These are phyloP conservation scores for Rhodotorula diobovata DNA, from an alignment of 768 basidiomycete species.

Conservation along the genomic window DNA sequence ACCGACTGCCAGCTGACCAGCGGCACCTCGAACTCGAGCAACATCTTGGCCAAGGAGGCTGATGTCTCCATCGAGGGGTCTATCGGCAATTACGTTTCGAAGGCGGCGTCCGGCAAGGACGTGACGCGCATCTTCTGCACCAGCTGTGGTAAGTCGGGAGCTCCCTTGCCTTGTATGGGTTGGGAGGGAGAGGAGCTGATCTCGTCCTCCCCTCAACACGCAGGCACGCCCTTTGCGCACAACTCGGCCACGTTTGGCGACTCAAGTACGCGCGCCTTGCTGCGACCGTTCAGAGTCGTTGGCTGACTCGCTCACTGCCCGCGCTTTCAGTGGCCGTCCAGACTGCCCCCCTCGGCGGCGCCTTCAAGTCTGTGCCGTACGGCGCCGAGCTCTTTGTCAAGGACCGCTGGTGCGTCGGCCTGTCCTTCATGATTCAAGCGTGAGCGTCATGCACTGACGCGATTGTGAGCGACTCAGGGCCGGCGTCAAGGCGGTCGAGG, in stretches of 20 bases:
- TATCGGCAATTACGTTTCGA: constrained; percentile 10
- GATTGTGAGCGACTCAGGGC: neutral
- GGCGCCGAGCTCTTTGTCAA: constrained; percentile 21
- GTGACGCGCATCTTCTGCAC: constrained; percentile 8
- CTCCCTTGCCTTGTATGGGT: too few species aligned
- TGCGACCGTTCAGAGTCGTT: neutral
- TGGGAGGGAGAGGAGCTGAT: too few species aligned
- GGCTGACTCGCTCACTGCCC: too few species aligned
- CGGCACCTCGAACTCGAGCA: constrained; percentile 10
- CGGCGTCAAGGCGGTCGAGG: constrained; percentile 11
- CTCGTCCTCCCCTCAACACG: too few species aligned
- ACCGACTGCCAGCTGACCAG: constrained; percentile 21
- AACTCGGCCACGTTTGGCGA: neutral
- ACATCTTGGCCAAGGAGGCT: constrained; percentile 17
- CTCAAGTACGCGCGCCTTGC: neutral
- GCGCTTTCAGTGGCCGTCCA: neutral
- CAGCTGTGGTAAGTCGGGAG: neutral
- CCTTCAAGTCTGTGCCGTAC: constrained; percentile 24
- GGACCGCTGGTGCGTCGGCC: constrained; percentile 21
- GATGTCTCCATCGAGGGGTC: constrained; percentile 16
- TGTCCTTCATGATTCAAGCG: too few species aligned
- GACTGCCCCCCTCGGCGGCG: constrained; percentile 3
- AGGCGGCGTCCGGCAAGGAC: constrained; percentile 17
- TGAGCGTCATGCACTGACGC: neutral
- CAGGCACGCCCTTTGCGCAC: neutral